A percentile compares a stretch with the other conserved stretches of the same genome.
Conservation (phyloP, 768 basidiomycete genomes). For the Hericium coralloides region DNA sequence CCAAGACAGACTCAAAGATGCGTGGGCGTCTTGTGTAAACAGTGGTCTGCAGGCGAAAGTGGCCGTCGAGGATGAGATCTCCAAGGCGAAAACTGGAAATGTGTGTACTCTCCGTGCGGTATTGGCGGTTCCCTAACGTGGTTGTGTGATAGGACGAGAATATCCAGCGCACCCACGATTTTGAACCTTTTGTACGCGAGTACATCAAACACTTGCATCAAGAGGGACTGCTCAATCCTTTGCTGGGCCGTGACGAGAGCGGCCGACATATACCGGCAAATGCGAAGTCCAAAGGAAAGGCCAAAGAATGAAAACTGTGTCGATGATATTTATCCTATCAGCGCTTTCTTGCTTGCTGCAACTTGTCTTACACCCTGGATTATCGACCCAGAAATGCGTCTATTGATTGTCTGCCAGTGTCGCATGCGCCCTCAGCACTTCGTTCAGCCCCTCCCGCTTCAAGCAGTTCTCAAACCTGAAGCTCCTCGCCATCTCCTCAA, state of each 20-base stretch:
- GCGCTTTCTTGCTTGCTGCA: neutral
- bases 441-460: slow-evolving; percentile 20
- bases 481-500: slow-evolving; percentile 31
- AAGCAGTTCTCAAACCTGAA: slow-evolving; percentile 34
- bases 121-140: neutral
- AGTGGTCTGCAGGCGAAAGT: slow-evolving; percentile 29
- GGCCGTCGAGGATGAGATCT: slow-evolving; percentile 41
- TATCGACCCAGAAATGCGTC: too few relatives aligned
- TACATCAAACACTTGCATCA: slow-evolving; percentile 34
- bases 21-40: slow-evolving; percentile 41
- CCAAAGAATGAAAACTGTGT: neutral
- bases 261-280: neutral
- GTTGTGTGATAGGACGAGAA: slow-evolving; percentile 37
- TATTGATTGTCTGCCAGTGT: neutral
- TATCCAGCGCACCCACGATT: slow-evolving; percentile 51
- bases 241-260: slow-evolving; percentile 23
- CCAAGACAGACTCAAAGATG: slow-evolving; percentile 22
- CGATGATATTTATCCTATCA: neutral
- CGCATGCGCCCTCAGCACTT: slow-evolving; percentile 10
- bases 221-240: slow-evolving; percentile 37
- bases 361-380: neutral
- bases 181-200: slow-evolving; percentile 48
- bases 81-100: slow-evolving; percentile 32
- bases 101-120: slow-evolving; percentile 25
- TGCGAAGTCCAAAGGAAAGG: neutral